Evolutionary conservation across 2,329 filamentous ascomycete genomes (phyloP), one percentile per base, ranked within the genome.

Genomic region (Dactylellina sp.): DNA sequence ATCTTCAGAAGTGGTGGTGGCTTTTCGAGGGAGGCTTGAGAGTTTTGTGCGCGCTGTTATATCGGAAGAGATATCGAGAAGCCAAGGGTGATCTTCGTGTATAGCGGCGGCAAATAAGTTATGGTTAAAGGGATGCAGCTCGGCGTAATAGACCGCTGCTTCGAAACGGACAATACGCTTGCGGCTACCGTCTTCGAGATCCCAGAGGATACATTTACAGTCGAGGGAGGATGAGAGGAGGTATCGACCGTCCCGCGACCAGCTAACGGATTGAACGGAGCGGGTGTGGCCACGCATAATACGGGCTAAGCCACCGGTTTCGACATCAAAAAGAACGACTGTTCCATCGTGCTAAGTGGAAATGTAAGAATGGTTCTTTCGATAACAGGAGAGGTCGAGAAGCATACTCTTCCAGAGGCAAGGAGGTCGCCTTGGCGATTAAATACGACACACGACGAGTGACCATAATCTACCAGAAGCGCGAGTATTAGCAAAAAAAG

Each of bases 171-270:
- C 90, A 77, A 92, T 93, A 76, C 93, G 89, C 79, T 93, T 84
- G 71, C 91, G 85, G 76, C 85, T 85, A 79, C 89, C 87, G 81
- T 90, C 86, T 79, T 90, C 85, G 70, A 99, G 84, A 81, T 99
- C 95, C 95, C 95, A 99, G 0, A 99, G 85, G 56, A 97, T 93
- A 76, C 91, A 93, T 82, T 96, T 96, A 91, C 94, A 98, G 79
- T 97, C 95, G 81, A 97, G 92, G 47, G 93, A 96, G 9, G 93
- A 91, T 70, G 92, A 97, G 66, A 99, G 86, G 59, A 99, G 85
- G 81, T 97, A 98, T 77, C 92, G 87, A 24, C 95, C 94, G 82
- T 93, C 92, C 78, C 90, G 87, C 59, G 94, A 97, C 95, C 95
- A 99, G 83, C 93, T 86, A 72, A 99, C 82, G 57, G 92, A 97